These are phyloP conservation scores for Silene conica DNA, from an alignment of 148 eudicot species.

Conservation along the genomic window DNA sequence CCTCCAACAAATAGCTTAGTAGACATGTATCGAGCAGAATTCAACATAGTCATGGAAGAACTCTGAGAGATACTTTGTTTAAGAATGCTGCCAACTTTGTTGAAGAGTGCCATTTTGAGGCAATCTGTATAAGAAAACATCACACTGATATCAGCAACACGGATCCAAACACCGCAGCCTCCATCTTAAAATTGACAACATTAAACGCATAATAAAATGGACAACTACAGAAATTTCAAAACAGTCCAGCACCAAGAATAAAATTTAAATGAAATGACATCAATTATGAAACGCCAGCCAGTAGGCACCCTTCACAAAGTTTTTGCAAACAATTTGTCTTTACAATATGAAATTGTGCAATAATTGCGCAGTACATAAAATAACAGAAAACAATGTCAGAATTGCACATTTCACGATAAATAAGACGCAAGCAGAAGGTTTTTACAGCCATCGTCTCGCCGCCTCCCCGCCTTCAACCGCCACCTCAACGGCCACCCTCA, in stretches of 20 bases:
- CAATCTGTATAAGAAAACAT: slow-evolving; percentile 17
- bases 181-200: too few species aligned
- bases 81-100: slow-evolving; percentile 52
- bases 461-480: too few species aligned
- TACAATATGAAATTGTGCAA: too few species aligned
- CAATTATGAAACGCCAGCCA: neutral
- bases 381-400: too few species aligned
- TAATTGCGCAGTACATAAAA: too few species aligned
- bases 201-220: neutral
- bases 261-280: neutral
- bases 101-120: slow-evolving; percentile 59
- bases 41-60: slow-evolving; percentile 47
- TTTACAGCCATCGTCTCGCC: too few species aligned
- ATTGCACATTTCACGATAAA: too few species aligned
- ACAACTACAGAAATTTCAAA: neutral
- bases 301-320: neutral
- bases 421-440: too few species aligned
- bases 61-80: slow-evolving; percentile 43
- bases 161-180: neutral
- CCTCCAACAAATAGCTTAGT: slow-evolving; percentile 90
- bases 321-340: too few species aligned
- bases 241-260: neutral
- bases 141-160: neutral
- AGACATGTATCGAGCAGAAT: slow-evolving; percentile 53
- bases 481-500: too few species aligned